These are phyloP conservation scores for Penicillium steckii DNA, from an alignment of 495 filamentous ascomycete species.

Conservation along the genomic window DNA sequence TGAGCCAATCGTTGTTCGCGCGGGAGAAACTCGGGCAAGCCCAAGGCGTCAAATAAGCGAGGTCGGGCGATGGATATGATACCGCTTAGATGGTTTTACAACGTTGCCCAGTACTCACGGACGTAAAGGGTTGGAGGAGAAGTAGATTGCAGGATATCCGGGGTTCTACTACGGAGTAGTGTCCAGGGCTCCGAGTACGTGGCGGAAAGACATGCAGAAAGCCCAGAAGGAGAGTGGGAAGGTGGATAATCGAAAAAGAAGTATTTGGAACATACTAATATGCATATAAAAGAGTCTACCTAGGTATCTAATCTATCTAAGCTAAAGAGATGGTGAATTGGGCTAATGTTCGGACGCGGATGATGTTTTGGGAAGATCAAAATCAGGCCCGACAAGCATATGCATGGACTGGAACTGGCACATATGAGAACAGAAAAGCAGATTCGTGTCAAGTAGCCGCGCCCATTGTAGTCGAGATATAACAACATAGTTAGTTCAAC, in stretches of 20 bases:
- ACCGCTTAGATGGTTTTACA: not conserved
- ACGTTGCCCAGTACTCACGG: not conserved
- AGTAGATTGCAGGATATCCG: too few species aligned
- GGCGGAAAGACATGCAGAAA: too few species aligned
- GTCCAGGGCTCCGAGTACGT: too few species aligned
- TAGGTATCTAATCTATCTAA: conserved; percentile 30
- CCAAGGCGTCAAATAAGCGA: conserved; percentile 14
- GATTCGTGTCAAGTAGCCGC: not conserved
- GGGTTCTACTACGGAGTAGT: too few species aligned
- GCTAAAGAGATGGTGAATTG: not conserved
- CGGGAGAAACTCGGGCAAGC: conserved; percentile 1
- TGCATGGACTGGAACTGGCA: not conserved
- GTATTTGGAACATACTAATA: not conserved
- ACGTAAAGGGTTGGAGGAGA: not conserved
- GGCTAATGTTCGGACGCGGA: not conserved
- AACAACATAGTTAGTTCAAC: conserved; percentile 11
- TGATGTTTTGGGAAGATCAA: not conserved
- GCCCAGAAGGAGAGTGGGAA: not conserved
- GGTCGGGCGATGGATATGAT: not conserved
- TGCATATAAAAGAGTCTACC: conserved; percentile 6
- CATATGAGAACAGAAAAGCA: not conserved
- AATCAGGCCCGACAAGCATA: not conserved
- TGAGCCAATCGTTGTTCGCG: conserved; percentile 7
- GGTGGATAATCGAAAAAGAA: not conserved
- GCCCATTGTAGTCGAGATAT: conserved; percentile 9